Evolutionary conservation across 75 land plant species (phyloP), one percentile per base, ranked within the genome.

Genomic region (Cunninghamia lanceolata): DNA sequence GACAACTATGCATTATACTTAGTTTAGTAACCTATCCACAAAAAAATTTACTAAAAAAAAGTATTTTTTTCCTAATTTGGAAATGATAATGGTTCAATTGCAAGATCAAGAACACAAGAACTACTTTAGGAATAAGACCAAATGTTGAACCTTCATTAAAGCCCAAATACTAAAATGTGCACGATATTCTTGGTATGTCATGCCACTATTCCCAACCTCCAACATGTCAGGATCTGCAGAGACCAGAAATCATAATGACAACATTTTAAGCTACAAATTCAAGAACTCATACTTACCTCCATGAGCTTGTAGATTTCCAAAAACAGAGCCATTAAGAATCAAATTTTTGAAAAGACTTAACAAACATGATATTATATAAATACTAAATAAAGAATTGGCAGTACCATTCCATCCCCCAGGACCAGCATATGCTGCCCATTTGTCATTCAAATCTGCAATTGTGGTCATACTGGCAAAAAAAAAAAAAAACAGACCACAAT

Each of bases 331-430:
- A 28, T 80, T 80, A 28, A 28, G 16, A 80, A n/a, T 80, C 3
- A n/a, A 28, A 42, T 43, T 43, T n/a, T 25, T 43, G 32, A 45
- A 14, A 77, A 77, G 10, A 76, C 1, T 74, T 10, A 38, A 36
- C 4, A 42, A 25, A 39, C 34, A 70, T 70, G 15, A 13, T 42
- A 39, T 19, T 76, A n/a, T 34, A 32, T 21, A 30, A 14, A 83
- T 7, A 53, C 35, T 39, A 47, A 21, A 40, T 87, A 39, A 43
- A 54, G 39, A 7, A 25, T 36, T 85, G 25, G 40, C 40, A 42
- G 74, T 89, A 96, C 98, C 99, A 93, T 97, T 97, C 99, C 99
- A 97, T 88, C 95, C 92, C 42, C 99, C 99, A 85, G 99, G 98
- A 13, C 94, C 96, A n/a, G 99, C 98, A 91, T 94, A 97, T 30